Base-by-base conservation (phyloP, 352 stramenopile genomes). In the Phytophthora fragariaefolia region DNA sequence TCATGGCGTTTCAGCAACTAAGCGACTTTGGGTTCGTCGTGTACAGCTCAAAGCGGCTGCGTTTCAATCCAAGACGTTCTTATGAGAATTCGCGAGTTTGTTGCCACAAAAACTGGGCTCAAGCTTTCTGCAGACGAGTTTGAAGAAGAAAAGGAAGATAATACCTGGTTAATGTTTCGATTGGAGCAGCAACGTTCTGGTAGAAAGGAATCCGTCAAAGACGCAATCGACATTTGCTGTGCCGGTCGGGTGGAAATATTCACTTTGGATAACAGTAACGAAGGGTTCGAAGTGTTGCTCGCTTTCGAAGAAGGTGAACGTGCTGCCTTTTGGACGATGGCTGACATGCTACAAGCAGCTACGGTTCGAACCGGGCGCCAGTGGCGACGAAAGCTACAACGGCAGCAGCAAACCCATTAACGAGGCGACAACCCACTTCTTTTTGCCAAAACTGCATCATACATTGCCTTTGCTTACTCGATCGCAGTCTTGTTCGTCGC, bases 251-350 rank as follows among this genome's bases (percentile, higher is more conserved):
- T 86, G 24, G 69, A 83, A 27, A 65, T 87, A 55, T 58, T 54
- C 6, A 46, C 47, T 20, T 49, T 63, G 20, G 52, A 58, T 15
- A 40, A 55, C 18, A 66, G 59, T 1, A 34, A 67, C 12, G 26
- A 50, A 7, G 63, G 36, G 9, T 84, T 81, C 52, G 50, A 76
- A 18, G 80, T 93, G 18, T 58, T 69, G 3, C 34, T 90, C 6
- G 55, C 58, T 50, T 96, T 80, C 52, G 73, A 80, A 57, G 58
- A 77, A 46, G 88, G 88, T 3, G 68, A 79, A 10, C 80, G 88
- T 15, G 74, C 77, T 17, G 66, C 67, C 13, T 96, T 92, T 60
- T 96, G 88, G 88, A 77, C 73, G 20, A 69, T 73, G 17, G 73
- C 61, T 6, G 82, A 94, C 26, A 53, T 74, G 36, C 62, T 94